Evolutionary conservation across 1,284 basidiomycete genomes (phyloP).

Genomic region (Fomitopsis pinicola): DNA sequence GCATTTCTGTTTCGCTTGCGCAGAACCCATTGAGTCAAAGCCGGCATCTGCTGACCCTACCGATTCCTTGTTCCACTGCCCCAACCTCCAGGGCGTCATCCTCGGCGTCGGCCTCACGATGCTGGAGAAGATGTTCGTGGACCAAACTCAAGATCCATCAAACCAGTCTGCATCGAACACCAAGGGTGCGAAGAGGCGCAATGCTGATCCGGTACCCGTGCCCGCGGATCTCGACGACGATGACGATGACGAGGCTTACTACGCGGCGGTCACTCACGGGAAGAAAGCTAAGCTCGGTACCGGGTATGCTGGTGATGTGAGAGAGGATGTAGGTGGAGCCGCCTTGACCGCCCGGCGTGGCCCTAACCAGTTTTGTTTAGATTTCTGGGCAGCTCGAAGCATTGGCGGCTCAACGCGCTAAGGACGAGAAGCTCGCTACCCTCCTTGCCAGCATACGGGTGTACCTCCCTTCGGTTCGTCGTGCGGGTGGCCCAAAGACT

Average conservation of each 20-base stretch:
- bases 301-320: constrained; percentile 77
- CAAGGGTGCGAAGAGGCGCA: constrained; percentile 29
- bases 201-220: constrained; percentile 22
- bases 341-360: not conserved
- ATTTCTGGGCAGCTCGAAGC: constrained; percentile 76
- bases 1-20: constrained; percentile 81
- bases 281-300: constrained; percentile 72
- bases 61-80: constrained; percentile 78
- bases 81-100: constrained; percentile 82
- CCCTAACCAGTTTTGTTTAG: constrained; percentile 35
- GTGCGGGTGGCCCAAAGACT: constrained; percentile 65
- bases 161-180: constrained; percentile 19
- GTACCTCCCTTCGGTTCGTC: constrained; percentile 76
- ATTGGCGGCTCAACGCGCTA: constrained; percentile 59
- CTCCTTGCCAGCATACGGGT: constrained; percentile 68
- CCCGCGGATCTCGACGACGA: constrained; percentile 39
- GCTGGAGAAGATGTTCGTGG: constrained; percentile 66
- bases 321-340: constrained; percentile 73
- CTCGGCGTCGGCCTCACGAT: constrained; percentile 81
- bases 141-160: constrained; percentile 36
- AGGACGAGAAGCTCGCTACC: constrained; percentile 67
- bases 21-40: constrained; percentile 56
- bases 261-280: constrained; percentile 37
- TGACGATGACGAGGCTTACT: constrained; percentile 54
- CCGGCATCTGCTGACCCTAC: constrained; percentile 38